phyloP scores from a whole-genome alignment of 2,329 filamentous ascomycete genomes.

The Fusarium sp. region DNA sequence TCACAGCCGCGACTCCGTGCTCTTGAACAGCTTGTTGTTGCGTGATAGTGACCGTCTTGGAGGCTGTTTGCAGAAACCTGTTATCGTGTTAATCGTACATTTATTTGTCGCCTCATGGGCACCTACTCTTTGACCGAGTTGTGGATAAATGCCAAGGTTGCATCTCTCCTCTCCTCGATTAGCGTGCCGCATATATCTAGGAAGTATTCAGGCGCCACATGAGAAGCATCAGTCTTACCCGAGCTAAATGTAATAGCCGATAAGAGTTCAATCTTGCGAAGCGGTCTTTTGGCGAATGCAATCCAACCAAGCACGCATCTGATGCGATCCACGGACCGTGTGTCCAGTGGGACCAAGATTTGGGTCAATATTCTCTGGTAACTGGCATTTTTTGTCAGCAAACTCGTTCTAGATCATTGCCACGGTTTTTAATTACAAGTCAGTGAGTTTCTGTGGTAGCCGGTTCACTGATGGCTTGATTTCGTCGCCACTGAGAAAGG shows the following conservation, averaged over 20 bases:
- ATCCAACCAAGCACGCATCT: constrained; percentile 24
- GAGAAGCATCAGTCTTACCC: background rate
- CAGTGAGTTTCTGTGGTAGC: constrained; percentile 13
- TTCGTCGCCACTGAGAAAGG: constrained; percentile 21
- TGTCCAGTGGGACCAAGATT: constrained; percentile 14
- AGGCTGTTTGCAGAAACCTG: constrained; percentile 24
- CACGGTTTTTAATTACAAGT: too few species aligned
- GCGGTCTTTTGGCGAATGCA: constrained; percentile 25
- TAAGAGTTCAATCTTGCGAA: constrained; percentile 12
- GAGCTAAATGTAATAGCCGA: constrained; percentile 28
- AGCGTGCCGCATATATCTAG: constrained; percentile 6
- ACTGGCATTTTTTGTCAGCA: too few species aligned
- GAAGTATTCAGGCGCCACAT: constrained; percentile 15
- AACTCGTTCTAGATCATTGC: too few species aligned
- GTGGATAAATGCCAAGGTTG: constrained; percentile 29
- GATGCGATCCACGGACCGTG: constrained; percentile 16
- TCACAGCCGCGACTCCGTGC: constrained; percentile 1
- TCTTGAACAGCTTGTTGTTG: constrained; percentile 4
- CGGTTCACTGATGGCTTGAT: constrained; percentile 12
- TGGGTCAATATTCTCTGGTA: constrained; percentile 27
- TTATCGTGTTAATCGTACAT: background rate
- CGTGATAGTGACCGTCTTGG: background rate
- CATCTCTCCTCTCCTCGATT: constrained; percentile 19
- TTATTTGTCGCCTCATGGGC: rapidly evolving
- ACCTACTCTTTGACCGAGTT: constrained; percentile 37